A percentile compares a stretch with the other conserved stretches of the same genome.
These are phyloP conservation scores for Entophlyctis helioformis DNA, from an alignment of 192 early-diverging fungal genomes.

Conservation along the genomic window DNA sequence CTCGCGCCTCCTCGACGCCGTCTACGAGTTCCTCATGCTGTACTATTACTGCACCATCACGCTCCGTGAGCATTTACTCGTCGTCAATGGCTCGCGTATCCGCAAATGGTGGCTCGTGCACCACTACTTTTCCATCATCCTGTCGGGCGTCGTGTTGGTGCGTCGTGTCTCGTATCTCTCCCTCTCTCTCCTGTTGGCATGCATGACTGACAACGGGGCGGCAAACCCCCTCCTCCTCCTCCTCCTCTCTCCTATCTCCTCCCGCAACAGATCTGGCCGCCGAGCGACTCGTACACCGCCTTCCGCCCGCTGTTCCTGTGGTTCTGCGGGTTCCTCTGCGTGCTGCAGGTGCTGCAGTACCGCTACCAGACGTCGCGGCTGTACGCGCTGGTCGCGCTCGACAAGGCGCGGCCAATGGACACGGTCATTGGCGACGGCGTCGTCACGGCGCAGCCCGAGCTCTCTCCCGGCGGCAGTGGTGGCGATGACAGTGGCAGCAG, in stretches of 20 bases:
- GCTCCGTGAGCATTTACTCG: constrained; percentile 28
- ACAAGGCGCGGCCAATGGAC: constrained; percentile 32
- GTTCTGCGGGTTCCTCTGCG: constrained; percentile 19
- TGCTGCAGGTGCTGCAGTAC: constrained; percentile 27
- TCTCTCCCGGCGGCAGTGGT: too few relatives aligned
- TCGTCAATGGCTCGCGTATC: constrained; percentile 27
- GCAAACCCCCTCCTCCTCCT: too few relatives aligned
- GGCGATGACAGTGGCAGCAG: too few relatives aligned
- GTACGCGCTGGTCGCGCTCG: constrained; percentile 29
- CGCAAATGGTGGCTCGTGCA: constrained; percentile 29
- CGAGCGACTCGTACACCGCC: constrained; percentile 6
- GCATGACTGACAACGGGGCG: too few relatives aligned
- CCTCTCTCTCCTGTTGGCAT: too few relatives aligned
- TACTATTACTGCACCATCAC: constrained; percentile 32
- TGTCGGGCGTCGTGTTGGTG: constrained; percentile 18
- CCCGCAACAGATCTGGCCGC: constrained; percentile 24
- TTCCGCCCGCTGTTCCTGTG: constrained; percentile 16
- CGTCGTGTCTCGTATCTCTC: too few relatives aligned
- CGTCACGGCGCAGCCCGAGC: constrained; percentile 4
- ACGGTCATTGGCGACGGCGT: constrained; percentile 28
- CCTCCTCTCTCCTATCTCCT: too few relatives aligned
- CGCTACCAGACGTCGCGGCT: constrained; percentile 26
- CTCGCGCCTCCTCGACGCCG: constrained; percentile 14
- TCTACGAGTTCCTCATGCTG: constrained; percentile 17
- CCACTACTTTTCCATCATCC: constrained; percentile 24